These are phyloP conservation scores for Phoenix roebelenii DNA, from an alignment of 176 grass and related monocot genomes.

Conservation along the genomic window DNA sequence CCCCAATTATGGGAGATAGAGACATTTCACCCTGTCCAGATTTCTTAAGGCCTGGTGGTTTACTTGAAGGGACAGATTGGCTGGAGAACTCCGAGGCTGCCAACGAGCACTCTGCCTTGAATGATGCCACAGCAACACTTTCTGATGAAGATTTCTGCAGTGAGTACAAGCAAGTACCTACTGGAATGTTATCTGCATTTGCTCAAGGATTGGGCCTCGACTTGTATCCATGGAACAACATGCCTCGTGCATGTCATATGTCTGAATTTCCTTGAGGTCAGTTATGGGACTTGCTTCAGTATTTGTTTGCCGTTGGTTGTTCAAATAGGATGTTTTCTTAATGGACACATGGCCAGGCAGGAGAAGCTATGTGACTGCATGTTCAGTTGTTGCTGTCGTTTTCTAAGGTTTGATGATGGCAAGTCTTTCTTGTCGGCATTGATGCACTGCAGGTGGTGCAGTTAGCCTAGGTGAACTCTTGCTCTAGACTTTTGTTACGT, in stretches of 20 bases:
- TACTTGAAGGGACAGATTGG: conserved; percentile 1
- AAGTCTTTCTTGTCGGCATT: no score
- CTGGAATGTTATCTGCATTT: not conserved
- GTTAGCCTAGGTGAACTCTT: no score
- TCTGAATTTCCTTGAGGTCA: not conserved
- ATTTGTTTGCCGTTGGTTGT: not conserved
- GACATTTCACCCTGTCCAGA: not conserved
- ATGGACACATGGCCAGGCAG: not conserved
- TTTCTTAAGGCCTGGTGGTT: conserved; percentile 6
- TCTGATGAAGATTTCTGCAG: not conserved
- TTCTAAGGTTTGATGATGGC: no score
- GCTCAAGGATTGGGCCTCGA: not conserved
- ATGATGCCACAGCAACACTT: not conserved
- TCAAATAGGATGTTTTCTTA: not conserved
- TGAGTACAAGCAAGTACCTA: not conserved
- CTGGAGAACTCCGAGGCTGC: not conserved
- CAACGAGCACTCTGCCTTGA: conserved; percentile 2
- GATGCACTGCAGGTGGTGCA: no score
- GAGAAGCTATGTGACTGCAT: no score
- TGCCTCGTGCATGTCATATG: conserved; percentile 23
- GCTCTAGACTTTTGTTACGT: no score
- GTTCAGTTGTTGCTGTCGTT: no score
- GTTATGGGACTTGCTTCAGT: conserved; percentile 1
- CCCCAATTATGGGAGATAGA: not conserved
- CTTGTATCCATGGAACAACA: conserved; percentile 22